A percentile compares a stretch with the other conserved stretches of the same genome.
Conservation (phyloP, 2,329 filamentous ascomycete species). For the Lecanicillium sp. region DNA sequence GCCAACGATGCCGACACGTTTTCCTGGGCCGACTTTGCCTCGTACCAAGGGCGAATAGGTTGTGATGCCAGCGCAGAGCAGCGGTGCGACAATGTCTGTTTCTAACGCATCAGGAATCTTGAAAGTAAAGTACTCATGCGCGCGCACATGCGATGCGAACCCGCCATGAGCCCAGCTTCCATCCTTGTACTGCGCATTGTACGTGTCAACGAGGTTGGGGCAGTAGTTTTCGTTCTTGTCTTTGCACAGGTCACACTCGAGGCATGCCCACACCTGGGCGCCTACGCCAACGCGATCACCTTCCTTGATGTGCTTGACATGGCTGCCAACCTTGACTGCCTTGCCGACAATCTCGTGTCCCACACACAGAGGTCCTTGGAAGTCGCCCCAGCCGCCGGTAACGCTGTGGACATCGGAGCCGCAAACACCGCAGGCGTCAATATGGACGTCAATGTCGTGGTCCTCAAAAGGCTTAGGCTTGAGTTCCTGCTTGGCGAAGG, state of each 20-base stretch:
- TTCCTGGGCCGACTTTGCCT: slow-evolving; percentile 61
- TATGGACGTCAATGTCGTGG: slow-evolving; percentile 53
- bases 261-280: slow-evolving; percentile 51
- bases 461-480: slow-evolving; percentile 29
- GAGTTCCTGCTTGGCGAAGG: slow-evolving; percentile 28
- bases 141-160: slow-evolving; percentile 41
- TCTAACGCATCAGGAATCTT: slow-evolving; percentile 47
- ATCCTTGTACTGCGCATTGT: slow-evolving; percentile 44
- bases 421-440: slow-evolving; percentile 60
- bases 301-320: slow-evolving; percentile 40
- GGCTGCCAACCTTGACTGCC: slow-evolving; percentile 38
- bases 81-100: slow-evolving; percentile 49
- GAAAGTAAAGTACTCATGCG: slow-evolving; percentile 51
- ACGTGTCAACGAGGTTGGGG: slow-evolving; percentile 44
- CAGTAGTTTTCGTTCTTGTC: slow-evolving; percentile 43
- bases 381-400: slow-evolving; percentile 47
- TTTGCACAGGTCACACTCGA: slow-evolving; percentile 40
- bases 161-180: slow-evolving; percentile 58
- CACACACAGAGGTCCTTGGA: slow-evolving; percentile 40
- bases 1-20: slow-evolving; percentile 63
- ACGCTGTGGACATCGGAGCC: slow-evolving; percentile 55
- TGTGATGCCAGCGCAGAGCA: slow-evolving; percentile 74
- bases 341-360: slow-evolving; percentile 54
- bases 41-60: slow-evolving; percentile 61
- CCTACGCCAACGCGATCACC: slow-evolving; percentile 60